Evolutionary conservation across 805 yeast species (phyloP).

Genomic region (Maudiozyma saulgeensis): DNA sequence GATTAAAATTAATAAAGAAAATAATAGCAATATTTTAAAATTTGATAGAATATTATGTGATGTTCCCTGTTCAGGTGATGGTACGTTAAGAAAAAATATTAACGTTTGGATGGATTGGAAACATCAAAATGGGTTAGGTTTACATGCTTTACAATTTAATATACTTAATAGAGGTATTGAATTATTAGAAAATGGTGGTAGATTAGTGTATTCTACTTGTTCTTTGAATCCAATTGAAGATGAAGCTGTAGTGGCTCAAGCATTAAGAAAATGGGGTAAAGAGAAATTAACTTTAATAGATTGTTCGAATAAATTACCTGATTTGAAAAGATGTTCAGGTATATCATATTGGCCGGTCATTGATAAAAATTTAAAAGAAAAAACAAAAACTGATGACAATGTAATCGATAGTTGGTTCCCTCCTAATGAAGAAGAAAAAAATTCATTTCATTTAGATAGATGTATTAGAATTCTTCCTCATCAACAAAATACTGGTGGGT

Average conservation of each 20-base stretch:
- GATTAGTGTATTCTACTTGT: conserved; percentile 93
- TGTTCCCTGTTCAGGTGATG: conserved; percentile 98
- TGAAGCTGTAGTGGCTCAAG: conserved; percentile 95
- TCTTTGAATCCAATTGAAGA: conserved; percentile 92
- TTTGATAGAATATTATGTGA: conserved; percentile 93
- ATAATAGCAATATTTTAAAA: conserved; percentile 40
- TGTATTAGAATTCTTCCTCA: conserved; percentile 96
- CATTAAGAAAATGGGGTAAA: conserved; percentile 69
- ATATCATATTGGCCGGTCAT: conserved; percentile 74
- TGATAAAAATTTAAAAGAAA: conserved; percentile 64
- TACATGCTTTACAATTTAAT: conserved; percentile 80
- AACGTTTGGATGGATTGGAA: conserved; percentile 95
- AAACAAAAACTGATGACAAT: conserved; percentile 39
- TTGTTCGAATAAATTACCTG: conserved; percentile 62
- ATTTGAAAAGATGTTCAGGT: conserved; percentile 70
- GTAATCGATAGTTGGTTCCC: conserved; percentile 58
- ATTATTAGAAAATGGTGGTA: conserved; percentile 78
- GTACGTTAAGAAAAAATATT: conserved; percentile 92
- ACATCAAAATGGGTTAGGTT: conserved; percentile 78
- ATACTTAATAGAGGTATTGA: conserved; percentile 87
- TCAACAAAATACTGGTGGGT: conserved; percentile 96
- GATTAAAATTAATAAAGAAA: conserved; percentile 34
- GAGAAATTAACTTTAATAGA: conserved; percentile 55
- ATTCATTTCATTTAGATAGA: conserved; percentile 50
- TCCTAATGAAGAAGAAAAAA: conserved; percentile 67